Percentiles rank a stretch among this genome's conserved stretches.
phyloP scores from a whole-genome alignment of 106 monocot genomes.

The Hemerocallis citrina region DNA sequence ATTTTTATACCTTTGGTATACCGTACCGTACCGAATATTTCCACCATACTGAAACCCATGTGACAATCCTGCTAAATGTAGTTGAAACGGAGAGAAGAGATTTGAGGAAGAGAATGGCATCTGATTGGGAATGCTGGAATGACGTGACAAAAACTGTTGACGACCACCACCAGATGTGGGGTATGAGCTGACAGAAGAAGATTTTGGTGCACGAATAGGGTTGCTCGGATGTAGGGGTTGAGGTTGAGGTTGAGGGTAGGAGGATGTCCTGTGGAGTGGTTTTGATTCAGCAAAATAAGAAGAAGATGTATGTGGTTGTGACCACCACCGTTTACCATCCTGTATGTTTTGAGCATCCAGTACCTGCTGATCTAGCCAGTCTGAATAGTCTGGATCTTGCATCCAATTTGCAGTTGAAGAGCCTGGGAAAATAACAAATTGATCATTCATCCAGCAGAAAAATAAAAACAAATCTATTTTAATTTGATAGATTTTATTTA shows the following conservation, averaged over 20 bases:
- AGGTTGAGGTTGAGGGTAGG: conserved; percentile 38
- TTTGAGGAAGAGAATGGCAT: conserved; percentile 28
- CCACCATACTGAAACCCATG: conserved; percentile 36
- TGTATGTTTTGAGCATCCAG: conserved; percentile 29
- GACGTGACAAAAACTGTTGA: conserved; percentile 19
- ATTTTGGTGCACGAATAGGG: conserved; percentile 29
- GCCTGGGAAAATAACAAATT: not conserved
- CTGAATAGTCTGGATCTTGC: conserved; percentile 24
- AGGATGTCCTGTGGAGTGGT: conserved; percentile 46
- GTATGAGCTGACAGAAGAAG: conserved; percentile 20
- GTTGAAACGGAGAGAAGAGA: conserved; percentile 30
- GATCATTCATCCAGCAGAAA: not conserved
- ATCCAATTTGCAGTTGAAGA: conserved; percentile 41
- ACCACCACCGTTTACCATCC: conserved; percentile 33
- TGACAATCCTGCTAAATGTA: conserved; percentile 33
- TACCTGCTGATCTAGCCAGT: conserved; percentile 32
- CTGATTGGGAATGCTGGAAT: conserved; percentile 20
- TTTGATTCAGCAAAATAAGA: conserved; percentile 15
- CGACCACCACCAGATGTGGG: conserved; percentile 29
- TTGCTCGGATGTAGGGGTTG: conserved; percentile 16
- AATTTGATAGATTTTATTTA: too few species aligned
- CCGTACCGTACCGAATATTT: too few species aligned
- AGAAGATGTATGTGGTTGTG: conserved; percentile 24
- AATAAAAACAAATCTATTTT: not conserved
- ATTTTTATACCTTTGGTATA: too few species aligned